phyloP scores from a whole-genome alignment of 2,329 filamentous ascomycete genomes.

The Zymoseptoria ardabiliae region DNA sequence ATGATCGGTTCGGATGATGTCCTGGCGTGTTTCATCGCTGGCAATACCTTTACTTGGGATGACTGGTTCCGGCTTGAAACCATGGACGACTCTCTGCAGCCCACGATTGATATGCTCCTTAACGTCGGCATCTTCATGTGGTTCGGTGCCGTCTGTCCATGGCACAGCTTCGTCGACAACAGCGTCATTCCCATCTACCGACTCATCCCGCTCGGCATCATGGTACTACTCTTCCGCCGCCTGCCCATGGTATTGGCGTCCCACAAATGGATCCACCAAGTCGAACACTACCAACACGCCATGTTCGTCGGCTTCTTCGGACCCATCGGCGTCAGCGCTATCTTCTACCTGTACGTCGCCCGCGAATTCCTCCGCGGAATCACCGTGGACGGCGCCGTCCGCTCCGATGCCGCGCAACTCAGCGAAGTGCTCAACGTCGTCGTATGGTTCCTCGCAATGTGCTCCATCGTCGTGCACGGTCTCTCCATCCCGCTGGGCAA shows the following conservation, averaged over 20 bases:
- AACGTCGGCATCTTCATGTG: constrained; percentile 86
- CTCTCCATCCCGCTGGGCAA: constrained; percentile 73
- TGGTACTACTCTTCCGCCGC: constrained; percentile 70
- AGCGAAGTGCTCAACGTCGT: constrained; percentile 62
- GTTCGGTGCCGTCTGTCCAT: constrained; percentile 81
- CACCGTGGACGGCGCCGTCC: constrained; percentile 51
- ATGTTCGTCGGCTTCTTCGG: constrained; percentile 89
- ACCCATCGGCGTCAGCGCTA: constrained; percentile 80
- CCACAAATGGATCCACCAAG: constrained; percentile 69
- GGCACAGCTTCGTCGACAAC: constrained; percentile 62
- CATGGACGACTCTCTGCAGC: constrained; percentile 83
- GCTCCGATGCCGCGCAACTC: constrained; percentile 59
- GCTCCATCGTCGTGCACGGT: constrained; percentile 78
- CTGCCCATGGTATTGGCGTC: constrained; percentile 68
- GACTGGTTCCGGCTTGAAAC: constrained; percentile 92
- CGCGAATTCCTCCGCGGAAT: constrained; percentile 62
- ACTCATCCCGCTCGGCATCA: constrained; percentile 63
- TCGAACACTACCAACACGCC: constrained; percentile 66
- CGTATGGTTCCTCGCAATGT: constrained; percentile 80
- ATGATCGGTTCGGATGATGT: constrained; percentile 85
- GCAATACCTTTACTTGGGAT: constrained; percentile 86
- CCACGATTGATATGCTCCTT: constrained; percentile 88
- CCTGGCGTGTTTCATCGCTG: constrained; percentile 84
- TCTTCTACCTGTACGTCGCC: constrained; percentile 82
- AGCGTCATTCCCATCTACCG: constrained; percentile 65